Evolutionary conservation across 2,329 filamentous ascomycete species (phyloP).

Genomic region (Zymoseptoria crescenta): DNA sequence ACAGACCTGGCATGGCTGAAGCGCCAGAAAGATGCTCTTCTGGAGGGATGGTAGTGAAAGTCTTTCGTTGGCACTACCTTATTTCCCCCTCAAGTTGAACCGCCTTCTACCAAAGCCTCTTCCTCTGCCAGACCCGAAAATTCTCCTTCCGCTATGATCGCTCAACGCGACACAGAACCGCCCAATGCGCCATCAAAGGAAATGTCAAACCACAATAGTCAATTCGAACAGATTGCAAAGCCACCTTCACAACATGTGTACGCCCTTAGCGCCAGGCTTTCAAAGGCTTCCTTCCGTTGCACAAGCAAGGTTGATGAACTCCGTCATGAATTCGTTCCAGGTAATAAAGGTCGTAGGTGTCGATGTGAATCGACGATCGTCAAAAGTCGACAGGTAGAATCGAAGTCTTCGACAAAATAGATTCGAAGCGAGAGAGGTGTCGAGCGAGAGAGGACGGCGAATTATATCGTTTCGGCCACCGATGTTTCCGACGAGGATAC

Average conservation of each 20-base stretch:
- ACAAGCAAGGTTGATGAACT: background rate
- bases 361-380: background rate
- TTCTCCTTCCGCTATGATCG: background rate
- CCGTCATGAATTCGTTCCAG: background rate
- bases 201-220: background rate
- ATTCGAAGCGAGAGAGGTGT: background rate
- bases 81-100: background rate
- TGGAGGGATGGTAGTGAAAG: background rate
- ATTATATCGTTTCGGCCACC: background rate
- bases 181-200: background rate
- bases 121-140: background rate
- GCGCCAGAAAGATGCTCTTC: no score
- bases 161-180: background rate
- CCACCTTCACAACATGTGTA: background rate
- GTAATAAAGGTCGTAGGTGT: background rate
- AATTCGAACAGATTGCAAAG: background rate
- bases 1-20: no score
- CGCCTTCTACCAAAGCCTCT: background rate
- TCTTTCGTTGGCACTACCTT: background rate
- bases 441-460: background rate
- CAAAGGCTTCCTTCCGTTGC: constrained; percentile 1
- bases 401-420: background rate
- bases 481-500: constrained; percentile 3
- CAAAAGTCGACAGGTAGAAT: background rate
- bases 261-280: constrained; percentile 20